Evolutionary conservation across 2,329 filamentous ascomycete species (phyloP).

Genomic region (Talaromyces sp.): DNA sequence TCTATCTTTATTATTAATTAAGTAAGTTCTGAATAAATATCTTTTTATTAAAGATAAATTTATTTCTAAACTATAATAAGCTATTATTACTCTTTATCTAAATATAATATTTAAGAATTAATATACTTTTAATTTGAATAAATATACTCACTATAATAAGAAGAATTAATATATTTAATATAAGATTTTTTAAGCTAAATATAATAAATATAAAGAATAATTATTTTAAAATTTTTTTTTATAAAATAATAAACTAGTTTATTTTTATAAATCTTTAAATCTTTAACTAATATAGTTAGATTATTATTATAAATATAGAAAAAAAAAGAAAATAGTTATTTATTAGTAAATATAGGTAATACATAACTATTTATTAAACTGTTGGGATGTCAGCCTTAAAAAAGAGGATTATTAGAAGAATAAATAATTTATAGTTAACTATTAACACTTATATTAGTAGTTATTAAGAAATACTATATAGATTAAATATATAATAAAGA

Average conservation of each 20-base stretch:
- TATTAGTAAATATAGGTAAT: neutral
- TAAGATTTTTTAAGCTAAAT: neutral
- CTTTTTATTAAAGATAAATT: too few relatives aligned
- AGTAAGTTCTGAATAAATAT: conserved; percentile 9
- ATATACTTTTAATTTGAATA: too few relatives aligned
- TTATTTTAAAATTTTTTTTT: neutral
- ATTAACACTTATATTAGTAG: neutral
- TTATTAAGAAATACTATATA: neutral
- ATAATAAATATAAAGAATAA: neutral
- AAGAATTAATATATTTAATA: neutral
- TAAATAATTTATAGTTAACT: neutral
- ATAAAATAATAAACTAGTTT: neutral
- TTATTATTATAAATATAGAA: neutral
- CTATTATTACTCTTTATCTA: neutral
- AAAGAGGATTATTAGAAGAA: neutral
- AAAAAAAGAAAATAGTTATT: neutral
- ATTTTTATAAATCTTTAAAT: neutral
- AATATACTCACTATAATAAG: neutral
- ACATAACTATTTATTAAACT: neutral
- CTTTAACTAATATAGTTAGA: neutral
- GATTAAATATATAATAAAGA: too few relatives aligned
- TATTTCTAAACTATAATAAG: neutral
- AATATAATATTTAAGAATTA: too few relatives aligned
- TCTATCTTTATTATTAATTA: neutral
- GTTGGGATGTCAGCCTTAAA: neutral